Conservation (phyloP, 345 rosid genomes). For the Zanthoxylum bungeanum region DNA sequence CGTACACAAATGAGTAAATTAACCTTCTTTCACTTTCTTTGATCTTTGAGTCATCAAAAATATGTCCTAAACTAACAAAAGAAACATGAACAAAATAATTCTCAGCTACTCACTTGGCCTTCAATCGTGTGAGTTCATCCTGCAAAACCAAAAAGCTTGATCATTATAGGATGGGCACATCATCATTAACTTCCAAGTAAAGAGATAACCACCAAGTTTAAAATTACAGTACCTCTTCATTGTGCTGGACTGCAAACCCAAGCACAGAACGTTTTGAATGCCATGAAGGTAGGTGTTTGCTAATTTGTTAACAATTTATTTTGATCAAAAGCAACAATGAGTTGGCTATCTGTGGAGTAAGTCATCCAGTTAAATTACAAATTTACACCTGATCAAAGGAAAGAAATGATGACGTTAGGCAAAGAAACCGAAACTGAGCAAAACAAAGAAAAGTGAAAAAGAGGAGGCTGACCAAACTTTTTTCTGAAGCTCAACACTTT, state of each 20-base stretch:
- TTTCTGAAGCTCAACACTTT: constrained; percentile 4
- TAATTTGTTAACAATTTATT: constrained; percentile 15
- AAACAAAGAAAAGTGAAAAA: constrained; percentile 39
- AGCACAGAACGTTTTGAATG: constrained; percentile 1
- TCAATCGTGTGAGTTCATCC: constrained; percentile 38
- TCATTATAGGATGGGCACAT: constrained; percentile 11
- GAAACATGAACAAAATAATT: constrained; percentile 47
- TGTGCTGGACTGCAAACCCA: constrained; percentile 2
- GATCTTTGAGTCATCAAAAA: constrained; percentile 30
- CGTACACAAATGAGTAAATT: constrained; percentile 24
- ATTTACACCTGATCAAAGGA: constrained; percentile 53
- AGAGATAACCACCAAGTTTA: background rate
- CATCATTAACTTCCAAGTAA: constrained; percentile 1
- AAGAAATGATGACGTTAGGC: constrained; percentile 17
- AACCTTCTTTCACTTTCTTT: constrained; percentile 30
- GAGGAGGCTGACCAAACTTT: constrained; percentile 51
- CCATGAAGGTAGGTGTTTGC: constrained; percentile 24
- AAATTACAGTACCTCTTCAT: constrained; percentile 35
- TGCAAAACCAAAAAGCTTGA: constrained; percentile 26
- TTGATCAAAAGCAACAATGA: constrained; percentile 21
- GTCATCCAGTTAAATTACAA: constrained; percentile 38
- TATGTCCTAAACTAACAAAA: constrained; percentile 41
- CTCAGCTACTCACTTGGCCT: constrained; percentile 34
- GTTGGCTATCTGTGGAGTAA: constrained; percentile 27
- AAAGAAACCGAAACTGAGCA: constrained; percentile 27